These are phyloP conservation scores for Candida tunisiensis DNA, from an alignment of 1,139 yeast genomes.

Conservation along the genomic window DNA sequence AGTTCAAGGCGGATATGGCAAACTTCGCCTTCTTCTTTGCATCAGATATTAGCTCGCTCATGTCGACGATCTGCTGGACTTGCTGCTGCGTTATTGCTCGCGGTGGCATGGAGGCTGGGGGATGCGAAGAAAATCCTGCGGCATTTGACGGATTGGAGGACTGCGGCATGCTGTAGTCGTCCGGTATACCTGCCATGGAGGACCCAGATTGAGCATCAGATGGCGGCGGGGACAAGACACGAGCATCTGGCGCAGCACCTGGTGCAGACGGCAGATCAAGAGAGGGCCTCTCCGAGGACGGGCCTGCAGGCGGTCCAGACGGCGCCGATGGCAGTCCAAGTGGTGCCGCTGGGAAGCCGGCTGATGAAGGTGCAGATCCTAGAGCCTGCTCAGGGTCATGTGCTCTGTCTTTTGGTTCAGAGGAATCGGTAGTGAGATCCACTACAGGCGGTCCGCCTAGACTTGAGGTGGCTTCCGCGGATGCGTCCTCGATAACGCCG, in stretches of 20 bases:
- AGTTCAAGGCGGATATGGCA: constrained; percentile 86
- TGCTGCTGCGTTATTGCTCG: constrained; percentile 24
- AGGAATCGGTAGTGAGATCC: constrained; percentile 3
- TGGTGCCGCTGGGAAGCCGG: too few relatives aligned
- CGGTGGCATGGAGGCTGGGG: constrained; percentile 4
- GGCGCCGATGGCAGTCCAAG: constrained; percentile 5
- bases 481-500: constrained; percentile 22
- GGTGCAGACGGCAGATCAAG: constrained; percentile 6
- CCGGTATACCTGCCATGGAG: too few relatives aligned
- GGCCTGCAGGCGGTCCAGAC: constrained; percentile 4
- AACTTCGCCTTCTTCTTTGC: constrained; percentile 81
- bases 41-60: constrained; percentile 41
- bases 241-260: constrained; percentile 1
- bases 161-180: too few relatives aligned
- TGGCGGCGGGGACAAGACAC: too few relatives aligned
- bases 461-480: constrained; percentile 6
- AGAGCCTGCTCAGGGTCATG: too few relatives aligned
- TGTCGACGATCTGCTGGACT: constrained; percentile 33
- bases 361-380: too few relatives aligned
- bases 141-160: constrained; percentile 2
- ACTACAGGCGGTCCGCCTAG: neutral
- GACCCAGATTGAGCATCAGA: too few relatives aligned
- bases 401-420: constrained; percentile 1
- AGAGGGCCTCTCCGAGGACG: constrained; percentile 3
- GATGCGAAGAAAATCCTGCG: constrained; percentile 1